Base-by-base conservation (phyloP, 169 alveolate species). In the Fabrea salina region DNA sequence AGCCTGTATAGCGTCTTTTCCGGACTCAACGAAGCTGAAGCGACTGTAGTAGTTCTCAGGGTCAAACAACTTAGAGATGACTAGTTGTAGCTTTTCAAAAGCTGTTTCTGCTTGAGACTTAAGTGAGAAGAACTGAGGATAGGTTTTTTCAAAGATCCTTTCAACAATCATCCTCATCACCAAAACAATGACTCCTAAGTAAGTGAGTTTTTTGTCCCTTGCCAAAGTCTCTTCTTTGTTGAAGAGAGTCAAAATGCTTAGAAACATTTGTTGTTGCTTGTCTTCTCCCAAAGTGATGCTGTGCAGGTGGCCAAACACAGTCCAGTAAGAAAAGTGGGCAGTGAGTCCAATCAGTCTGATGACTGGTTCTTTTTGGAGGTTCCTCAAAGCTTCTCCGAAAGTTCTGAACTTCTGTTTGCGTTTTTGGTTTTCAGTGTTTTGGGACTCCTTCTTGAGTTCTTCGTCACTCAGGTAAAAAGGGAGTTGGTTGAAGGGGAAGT, bases 1-100 rank as follows among this genome's bases (percentile, higher is more conserved):
- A 16, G 78, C n/a, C 11, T 82, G 83, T 19, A 86, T 56, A 5
- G 92, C 92, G 61, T 86, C 92, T 41, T 77, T 78, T 13, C 82
- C 85, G 2, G 92, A 82, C 43, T 86, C 92, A 13, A 82, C 71
- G 79, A 86, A 86, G 47, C 85, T 68, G 43, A 86, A 77, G 49
- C 92, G 77, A 66, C 87, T 79, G 72, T 61, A 86, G 82, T 70
- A 86, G 32, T 75, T 11, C 35, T 86, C 83, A 2, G 92, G 92
- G 54, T 86, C 92, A 13, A 86, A 70, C 7, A 86, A 32, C n/a
- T 54, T 78, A 7, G 92, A 72, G 0, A 82, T 61, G 6, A 75
- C 83, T 5, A 47, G 67, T 49, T 86, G 76, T 0, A 86, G 51
- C 5, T 57, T 53, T 40, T 82, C 19, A 58, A 58, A n/a, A 5